These are phyloP conservation scores for Arabis alpina DNA, from an alignment of 345 rosid species.

Conservation along the genomic window DNA sequence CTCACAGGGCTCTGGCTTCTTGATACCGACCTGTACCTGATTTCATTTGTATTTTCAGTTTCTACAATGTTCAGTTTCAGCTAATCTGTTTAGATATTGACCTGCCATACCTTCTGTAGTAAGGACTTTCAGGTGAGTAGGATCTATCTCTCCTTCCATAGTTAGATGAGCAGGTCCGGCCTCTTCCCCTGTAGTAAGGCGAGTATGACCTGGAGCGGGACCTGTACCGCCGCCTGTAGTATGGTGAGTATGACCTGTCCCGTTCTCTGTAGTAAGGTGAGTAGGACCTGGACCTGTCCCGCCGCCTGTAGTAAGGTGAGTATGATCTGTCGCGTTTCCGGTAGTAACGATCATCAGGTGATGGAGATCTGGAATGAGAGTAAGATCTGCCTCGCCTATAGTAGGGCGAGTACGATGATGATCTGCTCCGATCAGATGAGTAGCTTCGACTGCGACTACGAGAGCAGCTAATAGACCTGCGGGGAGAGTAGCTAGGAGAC, in stretches of 20 bases:
- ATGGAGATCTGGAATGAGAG: slow-evolving; percentile 56
- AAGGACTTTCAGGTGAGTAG: slow-evolving; percentile 42
- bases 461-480: slow-evolving; percentile 58
- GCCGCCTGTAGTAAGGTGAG: slow-evolving; percentile 47
- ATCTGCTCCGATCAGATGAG: slow-evolving; percentile 63
- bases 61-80: slow-evolving; percentile 15
- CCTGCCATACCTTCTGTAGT: slow-evolving; percentile 14
- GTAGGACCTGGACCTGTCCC: slow-evolving; percentile 43
- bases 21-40: slow-evolving; percentile 50
- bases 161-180: slow-evolving; percentile 17
- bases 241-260: slow-evolving; percentile 49
- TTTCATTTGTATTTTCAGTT: slow-evolving; percentile 18
- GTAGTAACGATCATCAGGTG: slow-evolving; percentile 49
- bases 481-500: slow-evolving; percentile 55
- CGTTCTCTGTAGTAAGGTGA: slow-evolving; percentile 45
- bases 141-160: slow-evolving; percentile 40
- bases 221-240: slow-evolving; percentile 39
- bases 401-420: slow-evolving; percentile 48
- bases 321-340: slow-evolving; percentile 48
- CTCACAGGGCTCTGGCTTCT: slow-evolving; percentile 49
- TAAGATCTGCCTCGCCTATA: slow-evolving; percentile 44
- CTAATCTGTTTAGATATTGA: not conserved
- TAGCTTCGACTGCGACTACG: slow-evolving; percentile 54
- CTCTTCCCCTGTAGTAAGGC: slow-evolving; percentile 33
- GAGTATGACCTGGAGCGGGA: slow-evolving; percentile 50